Evolutionary conservation across 1,139 yeast genomes (phyloP).

Genomic region (Kluyveromyces marxianus): DNA sequence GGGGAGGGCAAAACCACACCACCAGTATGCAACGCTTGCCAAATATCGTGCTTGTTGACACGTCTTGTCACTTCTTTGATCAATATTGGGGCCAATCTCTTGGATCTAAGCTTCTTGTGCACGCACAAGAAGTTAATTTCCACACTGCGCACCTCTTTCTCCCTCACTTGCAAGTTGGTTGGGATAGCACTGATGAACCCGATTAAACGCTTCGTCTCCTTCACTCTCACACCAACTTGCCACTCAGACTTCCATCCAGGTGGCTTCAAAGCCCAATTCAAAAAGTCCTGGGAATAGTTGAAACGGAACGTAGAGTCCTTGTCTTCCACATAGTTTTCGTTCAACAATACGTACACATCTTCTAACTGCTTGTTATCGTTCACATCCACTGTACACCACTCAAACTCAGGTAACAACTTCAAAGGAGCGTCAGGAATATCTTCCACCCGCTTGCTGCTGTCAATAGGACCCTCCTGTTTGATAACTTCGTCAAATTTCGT

Average conservation of each 20-base stretch:
- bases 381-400: slow-evolving; percentile 80
- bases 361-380: slow-evolving; percentile 32
- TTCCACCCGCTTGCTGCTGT: slow-evolving; percentile 52
- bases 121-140: slow-evolving; percentile 92
- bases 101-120: slow-evolving; percentile 88
- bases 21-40: slow-evolving; percentile 97
- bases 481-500: slow-evolving; percentile 63
- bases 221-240: slow-evolving; percentile 91
- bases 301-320: slow-evolving; percentile 87
- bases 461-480: slow-evolving; percentile 77
- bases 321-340: slow-evolving; percentile 92
- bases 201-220: slow-evolving; percentile 64
- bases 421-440: slow-evolving; percentile 67
- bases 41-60: slow-evolving; percentile 71
- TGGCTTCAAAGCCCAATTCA: slow-evolving; percentile 89
- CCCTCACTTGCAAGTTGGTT: slow-evolving; percentile 55
- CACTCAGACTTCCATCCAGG: slow-evolving; percentile 90
- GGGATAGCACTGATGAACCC: slow-evolving; percentile 95
- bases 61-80: slow-evolving; percentile 93
- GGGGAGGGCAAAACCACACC: slow-evolving; percentile 92
- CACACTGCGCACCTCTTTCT: slow-evolving; percentile 53
- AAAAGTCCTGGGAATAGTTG: slow-evolving; percentile 74
- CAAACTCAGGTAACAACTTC: slow-evolving; percentile 69
- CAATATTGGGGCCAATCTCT: slow-evolving; percentile 87
- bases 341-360: slow-evolving; percentile 68